Evolutionary conservation across 352 stramenopile species (phyloP).

Genomic region (Globisporangium solare): DNA sequence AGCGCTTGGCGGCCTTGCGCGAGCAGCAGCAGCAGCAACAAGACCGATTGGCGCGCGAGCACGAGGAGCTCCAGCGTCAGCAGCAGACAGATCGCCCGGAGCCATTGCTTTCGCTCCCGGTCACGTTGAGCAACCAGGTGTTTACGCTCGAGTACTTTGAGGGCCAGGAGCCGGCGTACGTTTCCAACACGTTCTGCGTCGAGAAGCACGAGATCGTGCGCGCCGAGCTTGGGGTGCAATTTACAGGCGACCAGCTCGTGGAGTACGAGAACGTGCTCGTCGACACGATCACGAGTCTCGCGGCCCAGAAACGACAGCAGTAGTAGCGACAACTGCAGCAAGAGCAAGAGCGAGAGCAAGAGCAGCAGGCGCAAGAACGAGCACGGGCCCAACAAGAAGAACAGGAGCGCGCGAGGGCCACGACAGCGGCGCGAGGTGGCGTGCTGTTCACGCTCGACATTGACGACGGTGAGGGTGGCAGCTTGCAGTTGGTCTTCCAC

Average conservation of each 20-base stretch:
- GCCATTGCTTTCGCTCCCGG: constrained; percentile 48
- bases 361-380: constrained; percentile 3
- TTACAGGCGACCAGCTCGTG: constrained; percentile 52
- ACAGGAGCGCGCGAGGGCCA: background rate
- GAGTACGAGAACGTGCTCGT: constrained; percentile 59
- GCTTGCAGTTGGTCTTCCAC: constrained; percentile 40
- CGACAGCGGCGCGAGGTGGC: constrained; percentile 17
- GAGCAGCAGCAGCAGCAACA: constrained; percentile 16
- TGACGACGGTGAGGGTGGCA: constrained; percentile 44
- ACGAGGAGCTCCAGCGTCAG: constrained; percentile 6
- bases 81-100: constrained; percentile 2
- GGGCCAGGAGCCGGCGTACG: constrained; percentile 46
- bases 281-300: constrained; percentile 10
- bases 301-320: constrained; percentile 15
- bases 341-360: constrained; percentile 12
- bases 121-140: constrained; percentile 46
- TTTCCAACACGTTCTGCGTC: constrained; percentile 65
- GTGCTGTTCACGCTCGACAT: constrained; percentile 73
- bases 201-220: constrained; percentile 63
- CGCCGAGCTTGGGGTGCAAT: constrained; percentile 40
- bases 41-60: background rate
- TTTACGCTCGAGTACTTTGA: constrained; percentile 69
- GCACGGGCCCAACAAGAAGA: constrained; percentile 7
- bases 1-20: constrained; percentile 22
- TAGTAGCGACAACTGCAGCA: constrained; percentile 14